Evolutionary conservation across 768 basidiomycete species (phyloP).

Genomic region (Xerocomellus amylosporus): DNA sequence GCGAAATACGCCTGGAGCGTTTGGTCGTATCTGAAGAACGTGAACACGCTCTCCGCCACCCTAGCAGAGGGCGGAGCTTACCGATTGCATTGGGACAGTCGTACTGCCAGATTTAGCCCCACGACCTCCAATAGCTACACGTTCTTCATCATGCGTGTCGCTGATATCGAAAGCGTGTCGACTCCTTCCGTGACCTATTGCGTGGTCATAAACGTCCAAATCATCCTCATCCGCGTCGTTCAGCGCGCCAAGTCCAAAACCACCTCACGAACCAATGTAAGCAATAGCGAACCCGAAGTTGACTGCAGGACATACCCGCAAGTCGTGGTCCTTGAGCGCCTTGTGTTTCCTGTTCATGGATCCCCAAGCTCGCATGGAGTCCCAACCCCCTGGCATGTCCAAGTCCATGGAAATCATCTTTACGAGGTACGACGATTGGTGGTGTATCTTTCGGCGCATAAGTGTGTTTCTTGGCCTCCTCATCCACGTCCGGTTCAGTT

Average conservation of each 20-base stretch:
- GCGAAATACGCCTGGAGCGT: conserved; percentile 46
- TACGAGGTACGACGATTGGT: conserved; percentile 57
- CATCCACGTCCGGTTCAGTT: conserved; percentile 55
- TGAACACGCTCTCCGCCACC: conserved; percentile 7
- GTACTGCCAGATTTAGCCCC: conserved; percentile 7
- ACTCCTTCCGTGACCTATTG: conserved; percentile 36
- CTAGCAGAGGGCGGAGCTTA: background rate
- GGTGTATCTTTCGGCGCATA: conserved; percentile 83
- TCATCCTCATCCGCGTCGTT: conserved; percentile 97
- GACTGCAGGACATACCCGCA: conserved; percentile 42
- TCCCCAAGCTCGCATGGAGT: conserved; percentile 57
- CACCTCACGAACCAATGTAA: conserved; percentile 46
- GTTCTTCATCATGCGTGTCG: conserved; percentile 64
- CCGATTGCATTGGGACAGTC: conserved; percentile 5
- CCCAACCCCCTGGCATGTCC: conserved; percentile 71
- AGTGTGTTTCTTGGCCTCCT: conserved; percentile 82
- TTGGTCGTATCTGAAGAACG: conserved; percentile 17
- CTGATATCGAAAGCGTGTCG: conserved; percentile 64
- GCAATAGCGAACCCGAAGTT: background rate
- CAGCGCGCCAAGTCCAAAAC: conserved; percentile 84
- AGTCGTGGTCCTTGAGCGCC: conserved; percentile 48
- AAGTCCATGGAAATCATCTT: conserved; percentile 77
- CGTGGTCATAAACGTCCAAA: conserved; percentile 72
- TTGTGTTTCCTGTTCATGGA: conserved; percentile 18
- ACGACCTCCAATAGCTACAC: conserved; percentile 41